phyloP scores from a whole-genome alignment of 139 green algal species.

The Pseudopediastrum boryanum region DNA sequence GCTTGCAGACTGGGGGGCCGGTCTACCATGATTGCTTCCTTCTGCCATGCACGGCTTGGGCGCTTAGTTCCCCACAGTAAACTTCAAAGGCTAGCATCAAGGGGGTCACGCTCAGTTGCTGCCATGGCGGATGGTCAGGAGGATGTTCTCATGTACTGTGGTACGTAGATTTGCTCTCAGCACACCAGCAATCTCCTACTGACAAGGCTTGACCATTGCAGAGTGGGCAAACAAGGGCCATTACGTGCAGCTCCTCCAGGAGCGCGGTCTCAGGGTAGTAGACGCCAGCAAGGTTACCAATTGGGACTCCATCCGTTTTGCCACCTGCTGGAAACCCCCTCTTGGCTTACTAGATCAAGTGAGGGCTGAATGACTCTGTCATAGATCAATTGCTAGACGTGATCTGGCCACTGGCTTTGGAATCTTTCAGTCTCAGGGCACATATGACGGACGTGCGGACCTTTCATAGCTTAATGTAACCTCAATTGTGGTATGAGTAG shows the following conservation, averaged over 20 bases:
- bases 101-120: no score
- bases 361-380: background rate
- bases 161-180: no score
- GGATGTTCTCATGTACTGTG: no score
- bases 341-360: constrained; percentile 37
- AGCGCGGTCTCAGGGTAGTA: constrained; percentile 9
- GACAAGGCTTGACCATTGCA: background rate
- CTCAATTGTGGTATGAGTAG: background rate
- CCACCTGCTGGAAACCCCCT: constrained; percentile 44
- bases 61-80: no score
- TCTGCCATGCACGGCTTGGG: no score
- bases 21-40: no score
- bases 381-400: background rate
- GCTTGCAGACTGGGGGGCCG: no score
- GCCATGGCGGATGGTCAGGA: no score
- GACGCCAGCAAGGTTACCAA: constrained; percentile 4
- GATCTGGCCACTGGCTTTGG: background rate
- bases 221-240: constrained; percentile 27
- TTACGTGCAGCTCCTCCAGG: constrained; percentile 16
- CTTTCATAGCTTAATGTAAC: background rate
- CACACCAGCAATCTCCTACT: no score
- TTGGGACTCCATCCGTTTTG: constrained; percentile 26
- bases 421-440: background rate
- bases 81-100: no score
- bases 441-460: background rate